Evolutionary conservation across 495 filamentous ascomycete genomes (phyloP), one percentile per base, ranked within the genome.

Genomic region (Penicillium lagena): DNA sequence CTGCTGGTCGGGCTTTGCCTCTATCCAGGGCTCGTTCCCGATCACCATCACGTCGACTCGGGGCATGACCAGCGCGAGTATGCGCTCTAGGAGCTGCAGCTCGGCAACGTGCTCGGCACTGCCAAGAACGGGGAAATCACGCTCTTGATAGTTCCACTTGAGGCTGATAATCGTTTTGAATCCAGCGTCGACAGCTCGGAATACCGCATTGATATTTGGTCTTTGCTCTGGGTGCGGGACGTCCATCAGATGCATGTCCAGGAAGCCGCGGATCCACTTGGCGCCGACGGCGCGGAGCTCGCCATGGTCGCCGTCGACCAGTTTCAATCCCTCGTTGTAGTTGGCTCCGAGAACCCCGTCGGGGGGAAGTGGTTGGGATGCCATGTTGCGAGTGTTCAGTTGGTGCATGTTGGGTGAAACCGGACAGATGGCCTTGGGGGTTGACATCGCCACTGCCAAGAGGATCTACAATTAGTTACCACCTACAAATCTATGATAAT

Each of bases 231-330:
- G n/a, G 11, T 43, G 28, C n/a, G 29, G 11, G n/a, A 31, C 35
- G 35, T 51, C 35, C 15, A 51, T 46, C 27, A 39, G 48, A 29
- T 51, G 48, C 48, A 51, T 51, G 43, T 51, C 48, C 27, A 51
- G 35, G 39, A 51, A 51, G 35, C 48, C 48, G 39, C 48, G 43
- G 39, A 51, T 39, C 48, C 48, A 51, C n/a, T 22, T 35, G 9
- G 48, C 14, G 29, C 41, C 33, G 28, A 51, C 39, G 15, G 13
- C 35, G 5, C 35, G 5, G 11, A 51, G 35, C 17, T 51, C 48
- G 17, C 11, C 10, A 13, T 51, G 43, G 22, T 51, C 28, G 7
- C 46, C 39, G 39, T 43, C 46, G 27, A 35, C 34, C 1, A 51
- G 22, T 9, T 43, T 42, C 22, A 22, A 22, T 22, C 2, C 2